Conservation (phyloP, 371 early-diverging fungal genomes). For the Haplosporangium sp. region DNA sequence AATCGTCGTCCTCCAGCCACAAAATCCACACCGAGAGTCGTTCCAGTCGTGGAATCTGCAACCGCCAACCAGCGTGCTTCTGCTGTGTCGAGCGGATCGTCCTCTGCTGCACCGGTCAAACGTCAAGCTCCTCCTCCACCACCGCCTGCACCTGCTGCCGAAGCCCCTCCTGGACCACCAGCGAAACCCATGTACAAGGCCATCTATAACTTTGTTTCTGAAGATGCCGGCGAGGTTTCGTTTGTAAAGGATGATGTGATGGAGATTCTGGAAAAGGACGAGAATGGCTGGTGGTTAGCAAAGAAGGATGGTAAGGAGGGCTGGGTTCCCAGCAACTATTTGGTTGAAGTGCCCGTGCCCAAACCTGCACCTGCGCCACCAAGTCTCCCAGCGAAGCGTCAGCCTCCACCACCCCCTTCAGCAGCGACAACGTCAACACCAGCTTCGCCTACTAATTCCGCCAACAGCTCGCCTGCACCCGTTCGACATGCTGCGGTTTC, state of each 20-base stretch:
- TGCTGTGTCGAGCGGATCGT: conserved; percentile 39
- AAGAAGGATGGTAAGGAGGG: conserved; percentile 78
- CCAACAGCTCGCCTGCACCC: conserved; percentile 18
- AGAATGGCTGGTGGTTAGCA: conserved; percentile 91
- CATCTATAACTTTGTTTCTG: conserved; percentile 77
- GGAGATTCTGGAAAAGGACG: conserved; percentile 82
- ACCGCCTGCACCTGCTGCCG: conserved; percentile 63
- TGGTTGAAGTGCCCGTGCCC: conserved; percentile 69
- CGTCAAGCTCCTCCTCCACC: conserved; percentile 68
- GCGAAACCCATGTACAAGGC: conserved; percentile 75
- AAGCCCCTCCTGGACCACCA: conserved; percentile 59
- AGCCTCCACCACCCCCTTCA: conserved; percentile 58
- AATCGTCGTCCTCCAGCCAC: conserved; percentile 40
- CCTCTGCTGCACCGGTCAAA: conserved; percentile 33
- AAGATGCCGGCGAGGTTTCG: conserved; percentile 74
- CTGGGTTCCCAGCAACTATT: conserved; percentile 89
- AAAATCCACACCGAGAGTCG: conserved; percentile 19
- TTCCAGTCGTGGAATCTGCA: conserved; percentile 25
- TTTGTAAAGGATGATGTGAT: conserved; percentile 76
- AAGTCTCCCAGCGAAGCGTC: conserved; percentile 63
- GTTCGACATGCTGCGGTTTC: conserved; percentile 20
- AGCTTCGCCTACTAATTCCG: conserved; percentile 7
- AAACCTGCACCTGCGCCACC: conserved; percentile 64
- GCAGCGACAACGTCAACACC: conserved; percentile 38
- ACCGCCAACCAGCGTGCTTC: conserved; percentile 25